Base-by-base conservation (phyloP, 2,329 filamentous ascomycete species). In the Fusarium cicatricum region DNA sequence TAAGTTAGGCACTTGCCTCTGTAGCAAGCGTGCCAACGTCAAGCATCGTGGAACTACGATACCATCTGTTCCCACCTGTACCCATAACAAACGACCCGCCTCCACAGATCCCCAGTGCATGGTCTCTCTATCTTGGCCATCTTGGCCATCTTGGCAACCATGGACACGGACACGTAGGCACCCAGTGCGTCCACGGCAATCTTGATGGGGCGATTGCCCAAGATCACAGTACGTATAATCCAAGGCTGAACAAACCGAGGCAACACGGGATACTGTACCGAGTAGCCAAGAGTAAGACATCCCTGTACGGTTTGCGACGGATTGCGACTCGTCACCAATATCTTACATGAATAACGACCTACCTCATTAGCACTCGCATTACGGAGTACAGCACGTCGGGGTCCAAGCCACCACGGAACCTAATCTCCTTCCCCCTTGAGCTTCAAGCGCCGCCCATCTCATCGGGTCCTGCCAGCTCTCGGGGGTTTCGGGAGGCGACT, bases 341-440 rank as follows among this genome's bases (percentile, higher is more conserved):
- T 21, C 43, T n/a, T 10, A n/a, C 19, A 6, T 8, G 5, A 6
- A 6, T 8, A 39, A 23, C 37, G 17, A 41, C 38, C 38, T 29
- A 41, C 38, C 38, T 19, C 12, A 33, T 32, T 36, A 10, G 21
- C 12, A 31, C n/a, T 31, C 19, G 45, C 36, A 38, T 23, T 36
- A 21, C 26, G 17, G n/a, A n/a, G n/a, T n/a, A n/a, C n/a, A n/a
- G n/a, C n/a, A n/a, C n/a, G n/a, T n/a, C n/a, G n/a, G n/a, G n/a
- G n/a, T n/a, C n/a, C n/a, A n/a, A n/a, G n/a, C n/a, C n/a, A n/a
- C n/a, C n/a, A n/a, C n/a, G n/a, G 17, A 38, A 48, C 23, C n/a
- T 29, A 16, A 14, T 37, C 47, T 52, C 59, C 59, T 63, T 60
- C 59, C 59, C 21, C 31, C 58, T 62, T 41, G 16, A 62, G 54